Evolutionary conservation across 805 yeast species (phyloP), one percentile per base, ranked within the genome.

Genomic region (Wickerhamiella nectarea): DNA sequence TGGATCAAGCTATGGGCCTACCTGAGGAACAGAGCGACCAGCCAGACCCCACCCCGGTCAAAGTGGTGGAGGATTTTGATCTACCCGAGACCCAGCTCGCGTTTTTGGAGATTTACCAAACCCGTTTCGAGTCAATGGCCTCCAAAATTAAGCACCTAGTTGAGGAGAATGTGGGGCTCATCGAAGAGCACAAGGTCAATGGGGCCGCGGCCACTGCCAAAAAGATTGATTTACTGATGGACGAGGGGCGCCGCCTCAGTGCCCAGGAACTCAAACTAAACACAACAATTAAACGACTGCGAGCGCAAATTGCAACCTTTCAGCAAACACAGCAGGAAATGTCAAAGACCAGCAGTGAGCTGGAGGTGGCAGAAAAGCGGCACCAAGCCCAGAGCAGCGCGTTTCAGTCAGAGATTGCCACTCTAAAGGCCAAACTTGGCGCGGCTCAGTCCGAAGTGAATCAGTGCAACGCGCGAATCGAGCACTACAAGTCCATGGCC

Each of bases 401-500:
- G 4, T 48, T 61, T 3, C 58, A 64, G 18, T 56, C 56, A n/a
- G 76, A 74, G 44, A 49, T 70, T 3, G 67, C 5, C 56, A 54
- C 18, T 56, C 66, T 40, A 67, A 67, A 42, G 12, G 47, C 54
- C n/a, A 49, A 51, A 20, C 12, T 49, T 10, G 49, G 50, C 21
- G 50, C 53, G 15, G 48, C 49, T 10, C 48, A 52, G 8, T 61
- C 18, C 34, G 34, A 61, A 38, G 50, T 55, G 6, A 14, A 60
- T 70, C 26, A 61, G 78, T 62, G 84, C 25, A 95, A 85, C 56
- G 70, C 70, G 15, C 76, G 77, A 47, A 67, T 83, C 42, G 96
- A 89, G 61, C 64, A 67, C 24, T 62, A 80, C 43, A 67, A 38
- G 34, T 6, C 34, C 9, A 5, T 21, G 24, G 24, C 24, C 8